phyloP scores from a whole-genome alignment of 352 stramenopile genomes.

The Globisporangium cederbergense region DNA sequence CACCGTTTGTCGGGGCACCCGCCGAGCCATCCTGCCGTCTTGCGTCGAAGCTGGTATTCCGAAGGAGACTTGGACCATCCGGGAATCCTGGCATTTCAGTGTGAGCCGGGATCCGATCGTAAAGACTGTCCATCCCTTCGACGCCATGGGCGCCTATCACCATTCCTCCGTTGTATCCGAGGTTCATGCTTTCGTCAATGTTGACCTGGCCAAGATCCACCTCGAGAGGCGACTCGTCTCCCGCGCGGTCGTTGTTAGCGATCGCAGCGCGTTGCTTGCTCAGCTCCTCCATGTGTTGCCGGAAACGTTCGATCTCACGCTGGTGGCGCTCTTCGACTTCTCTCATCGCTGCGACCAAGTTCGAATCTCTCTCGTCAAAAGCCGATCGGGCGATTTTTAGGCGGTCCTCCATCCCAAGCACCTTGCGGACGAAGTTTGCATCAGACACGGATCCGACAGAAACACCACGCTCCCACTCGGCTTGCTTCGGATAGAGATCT shows the following conservation, averaged over 20 bases:
- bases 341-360: slow-evolving; percentile 64
- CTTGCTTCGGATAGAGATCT: slow-evolving; percentile 28
- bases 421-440: slow-evolving; percentile 51
- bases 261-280: slow-evolving; percentile 75
- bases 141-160: background rate
- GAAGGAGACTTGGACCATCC: background rate
- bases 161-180: slow-evolving; percentile 5
- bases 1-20: background rate
- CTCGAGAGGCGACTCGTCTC: slow-evolving; percentile 19
- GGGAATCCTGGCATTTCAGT: background rate
- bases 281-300: slow-evolving; percentile 82
- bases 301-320: slow-evolving; percentile 77
- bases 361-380: slow-evolving; percentile 71
- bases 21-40: slow-evolving; percentile 3
- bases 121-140: background rate
- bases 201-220: slow-evolving; percentile 16
- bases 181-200: slow-evolving; percentile 13
- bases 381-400: slow-evolving; percentile 53
- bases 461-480: slow-evolving; percentile 53
- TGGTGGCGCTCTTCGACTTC: slow-evolving; percentile 82
- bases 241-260: slow-evolving; percentile 24
- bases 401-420: slow-evolving; percentile 62
- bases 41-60: slow-evolving; percentile 13
- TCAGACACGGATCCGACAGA: slow-evolving; percentile 59
- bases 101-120: background rate